Conservation (phyloP, 2,329 filamentous ascomycete species). For the Tolypocladium inflatum region DNA sequence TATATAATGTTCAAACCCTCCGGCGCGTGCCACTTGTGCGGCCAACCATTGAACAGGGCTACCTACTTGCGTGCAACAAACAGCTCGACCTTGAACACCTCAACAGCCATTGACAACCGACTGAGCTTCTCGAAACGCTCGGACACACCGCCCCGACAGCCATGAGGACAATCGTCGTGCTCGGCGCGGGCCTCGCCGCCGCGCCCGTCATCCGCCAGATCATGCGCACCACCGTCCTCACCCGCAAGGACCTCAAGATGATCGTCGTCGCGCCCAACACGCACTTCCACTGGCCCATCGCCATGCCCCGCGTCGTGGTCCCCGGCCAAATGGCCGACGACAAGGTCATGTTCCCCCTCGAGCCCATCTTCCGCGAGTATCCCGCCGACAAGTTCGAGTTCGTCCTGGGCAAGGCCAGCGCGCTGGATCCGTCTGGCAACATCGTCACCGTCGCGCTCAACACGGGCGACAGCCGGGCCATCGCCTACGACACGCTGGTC, state of each 20-base stretch:
- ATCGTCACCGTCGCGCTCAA: conserved; percentile 29
- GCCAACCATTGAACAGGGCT: not conserved
- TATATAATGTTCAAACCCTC: not conserved
- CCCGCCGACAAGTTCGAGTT: conserved; percentile 39
- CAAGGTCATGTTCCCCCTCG: conserved; percentile 22
- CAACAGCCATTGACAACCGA: not conserved
- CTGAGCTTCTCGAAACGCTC: not conserved
- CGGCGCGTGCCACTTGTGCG: not conserved
- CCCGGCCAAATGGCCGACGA: conserved; percentile 35
- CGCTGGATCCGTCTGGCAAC: conserved; percentile 30
- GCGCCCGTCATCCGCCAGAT: conserved; percentile 40
- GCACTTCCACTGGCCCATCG: conserved; percentile 40
- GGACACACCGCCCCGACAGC: not conserved
- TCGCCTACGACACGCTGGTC: conserved; percentile 43
- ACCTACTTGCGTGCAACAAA: not conserved
- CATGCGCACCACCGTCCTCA: conserved; percentile 31
- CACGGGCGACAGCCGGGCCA: conserved; percentile 20
- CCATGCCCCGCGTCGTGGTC: conserved; percentile 36
- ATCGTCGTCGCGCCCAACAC: conserved; percentile 37
- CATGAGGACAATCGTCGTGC: conserved; percentile 34
- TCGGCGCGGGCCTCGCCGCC: conserved; percentile 38
- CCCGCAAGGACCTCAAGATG: conserved; percentile 30
- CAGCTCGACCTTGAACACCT: not conserved
- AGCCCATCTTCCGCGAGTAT: conserved; percentile 38
- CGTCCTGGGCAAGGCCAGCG: conserved; percentile 36